These are phyloP conservation scores for Ceratocystis ficicola DNA, from an alignment of 2,329 filamentous ascomycete genomes.

Conservation along the genomic window DNA sequence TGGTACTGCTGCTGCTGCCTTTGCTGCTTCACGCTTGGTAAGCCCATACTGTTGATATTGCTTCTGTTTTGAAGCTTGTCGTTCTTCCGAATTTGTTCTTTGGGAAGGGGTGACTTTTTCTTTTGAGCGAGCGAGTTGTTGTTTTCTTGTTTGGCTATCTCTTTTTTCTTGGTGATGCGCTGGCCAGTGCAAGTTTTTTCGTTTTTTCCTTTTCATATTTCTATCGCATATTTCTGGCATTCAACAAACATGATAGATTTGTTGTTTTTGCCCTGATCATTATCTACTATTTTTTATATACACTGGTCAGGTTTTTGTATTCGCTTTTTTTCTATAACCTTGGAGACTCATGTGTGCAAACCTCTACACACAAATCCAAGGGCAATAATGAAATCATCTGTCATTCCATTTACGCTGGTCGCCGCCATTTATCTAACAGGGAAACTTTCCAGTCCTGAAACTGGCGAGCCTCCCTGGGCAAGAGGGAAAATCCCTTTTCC, in stretches of 20 bases:
- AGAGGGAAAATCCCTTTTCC: slow-evolving; percentile 35
- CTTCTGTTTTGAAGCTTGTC: not conserved
- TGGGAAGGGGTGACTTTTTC: not conserved
- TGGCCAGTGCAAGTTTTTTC: slow-evolving; percentile 2
- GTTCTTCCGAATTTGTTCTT: not conserved
- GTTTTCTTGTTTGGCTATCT: slow-evolving; percentile 1
- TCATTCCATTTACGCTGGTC: not conserved
- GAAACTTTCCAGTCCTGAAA: slow-evolving; percentile 59
- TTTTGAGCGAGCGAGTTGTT: not conserved
- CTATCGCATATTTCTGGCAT: slow-evolving; percentile 21
- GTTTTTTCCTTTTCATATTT: slow-evolving; percentile 7
- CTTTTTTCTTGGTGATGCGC: not conserved
- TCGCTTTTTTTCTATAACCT: slow-evolving; percentile 2
- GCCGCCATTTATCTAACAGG: slow-evolving; percentile 42
- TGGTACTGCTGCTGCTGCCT: not conserved
- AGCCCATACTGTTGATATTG: not conserved
- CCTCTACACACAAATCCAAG: not conserved
- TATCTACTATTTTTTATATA: not conserved
- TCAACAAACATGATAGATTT: not conserved
- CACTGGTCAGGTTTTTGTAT: not conserved
- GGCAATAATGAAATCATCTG: not conserved
- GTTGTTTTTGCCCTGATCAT: slow-evolving; percentile 13
- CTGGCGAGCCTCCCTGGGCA: slow-evolving; percentile 44
- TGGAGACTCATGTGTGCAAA: not conserved
- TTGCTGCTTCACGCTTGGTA: not conserved